Percentiles rank a stretch among this genome's conserved stretches.
Conservation (phyloP, 2,329 filamentous ascomycete species). For the Rutstroemia sydowiana region DNA sequence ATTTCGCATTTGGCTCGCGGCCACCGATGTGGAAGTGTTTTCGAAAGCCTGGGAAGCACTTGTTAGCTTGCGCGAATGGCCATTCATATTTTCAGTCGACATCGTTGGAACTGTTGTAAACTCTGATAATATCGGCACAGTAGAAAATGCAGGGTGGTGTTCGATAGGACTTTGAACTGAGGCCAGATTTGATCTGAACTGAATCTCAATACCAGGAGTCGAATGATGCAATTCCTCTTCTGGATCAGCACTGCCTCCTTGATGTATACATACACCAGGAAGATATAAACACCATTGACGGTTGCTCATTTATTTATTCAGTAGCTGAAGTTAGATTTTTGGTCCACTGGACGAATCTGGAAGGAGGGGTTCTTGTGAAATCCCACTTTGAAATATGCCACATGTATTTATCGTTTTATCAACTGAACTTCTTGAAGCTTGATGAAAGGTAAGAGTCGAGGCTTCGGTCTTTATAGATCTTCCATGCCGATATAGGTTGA, state of each 20-base stretch:
- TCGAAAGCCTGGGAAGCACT: conserved; percentile 71
- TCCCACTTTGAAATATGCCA: not conserved
- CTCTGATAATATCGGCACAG: not conserved
- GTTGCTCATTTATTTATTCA: not conserved
- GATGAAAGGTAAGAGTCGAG: not conserved
- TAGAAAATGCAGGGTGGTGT: not conserved
- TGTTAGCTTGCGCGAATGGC: not conserved
- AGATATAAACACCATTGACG: conserved; percentile 15
- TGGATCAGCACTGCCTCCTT: conserved; percentile 1
- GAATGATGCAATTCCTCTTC: conserved; percentile 9
- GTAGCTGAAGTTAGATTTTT: not conserved
- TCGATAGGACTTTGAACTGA: not conserved
- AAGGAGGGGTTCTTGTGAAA: not conserved
- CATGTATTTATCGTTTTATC: not conserved
- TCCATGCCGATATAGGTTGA: not conserved
- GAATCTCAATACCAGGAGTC: not conserved
- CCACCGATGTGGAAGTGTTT: conserved; percentile 97
- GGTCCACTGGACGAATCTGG: not conserved
- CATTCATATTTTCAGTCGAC: not conserved
- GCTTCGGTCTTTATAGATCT: not conserved
- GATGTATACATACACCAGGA: conserved; percentile 16
- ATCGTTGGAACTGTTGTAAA: not conserved
- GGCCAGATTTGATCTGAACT: not conserved
- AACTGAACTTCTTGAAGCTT: not conserved
- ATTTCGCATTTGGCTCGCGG: conserved; percentile 98